A percentile compares a stretch with the other conserved stretches of the same genome.
Evolutionary conservation across 2,329 filamentous ascomycete species (phyloP).

Genomic region (Coniochaeta hoffmannii): DNA sequence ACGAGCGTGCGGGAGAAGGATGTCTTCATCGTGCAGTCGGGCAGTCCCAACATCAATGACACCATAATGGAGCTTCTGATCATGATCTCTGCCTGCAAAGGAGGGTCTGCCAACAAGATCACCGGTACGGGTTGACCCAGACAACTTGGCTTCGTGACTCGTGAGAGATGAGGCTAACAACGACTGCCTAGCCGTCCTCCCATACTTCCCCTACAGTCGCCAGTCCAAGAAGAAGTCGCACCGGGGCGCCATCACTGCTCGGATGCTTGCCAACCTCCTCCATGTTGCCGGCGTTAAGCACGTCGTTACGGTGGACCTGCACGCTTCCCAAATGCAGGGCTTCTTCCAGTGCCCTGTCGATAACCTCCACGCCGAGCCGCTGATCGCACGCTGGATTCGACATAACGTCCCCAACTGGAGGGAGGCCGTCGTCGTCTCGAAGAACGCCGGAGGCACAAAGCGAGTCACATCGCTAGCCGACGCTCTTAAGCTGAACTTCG

Average conservation of each 20-base stretch:
- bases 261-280: conserved; percentile 94
- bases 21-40: conserved; percentile 97
- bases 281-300: conserved; percentile 92
- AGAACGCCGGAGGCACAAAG: conserved; percentile 96
- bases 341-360: conserved; percentile 98
- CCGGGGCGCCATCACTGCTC: conserved; percentile 88
- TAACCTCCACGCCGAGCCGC: conserved; percentile 90
- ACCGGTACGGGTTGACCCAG: conserved; percentile 56
- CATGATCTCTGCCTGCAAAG: conserved; percentile 98
- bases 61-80: conserved; percentile 99
- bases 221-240: conserved; percentile 99
- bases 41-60: conserved; percentile 93
- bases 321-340: conserved; percentile 98
- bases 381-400: conserved; percentile 92
- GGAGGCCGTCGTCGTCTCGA: conserved; percentile 92
- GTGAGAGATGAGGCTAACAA: not conserved
- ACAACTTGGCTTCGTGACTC: not conserved
- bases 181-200: conserved; percentile 65
- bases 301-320: conserved; percentile 93
- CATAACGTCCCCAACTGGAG: conserved; percentile 82
- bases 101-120: conserved; percentile 92
- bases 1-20: conserved; percentile 90
- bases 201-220: conserved; percentile 98
- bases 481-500: conserved; percentile 93
- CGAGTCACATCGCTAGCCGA: conserved; percentile 93